phyloP scores from a whole-genome alignment of 352 stramenopile genomes.

The Phytophthora lateralis region DNA sequence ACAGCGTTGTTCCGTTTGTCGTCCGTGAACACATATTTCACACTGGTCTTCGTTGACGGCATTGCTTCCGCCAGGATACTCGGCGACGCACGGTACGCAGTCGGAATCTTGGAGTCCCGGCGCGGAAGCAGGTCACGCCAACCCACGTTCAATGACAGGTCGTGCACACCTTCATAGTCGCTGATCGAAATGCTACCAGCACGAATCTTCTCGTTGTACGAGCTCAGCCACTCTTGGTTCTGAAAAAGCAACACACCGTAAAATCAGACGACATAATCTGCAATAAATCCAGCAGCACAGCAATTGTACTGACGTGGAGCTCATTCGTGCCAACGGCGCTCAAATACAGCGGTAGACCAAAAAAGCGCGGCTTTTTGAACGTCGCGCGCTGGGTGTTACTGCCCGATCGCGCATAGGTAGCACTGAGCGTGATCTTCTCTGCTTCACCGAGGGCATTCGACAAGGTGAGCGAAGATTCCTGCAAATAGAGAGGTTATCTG shows the following conservation, averaged over 20 bases:
- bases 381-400: slow-evolving; percentile 86
- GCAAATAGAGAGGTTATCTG: not conserved
- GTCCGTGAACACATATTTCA: slow-evolving; percentile 93
- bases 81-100: slow-evolving; percentile 88
- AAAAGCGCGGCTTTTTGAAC: slow-evolving; percentile 88
- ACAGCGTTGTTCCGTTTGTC: slow-evolving; percentile 89
- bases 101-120: slow-evolving; percentile 84
- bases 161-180: slow-evolving; percentile 86
- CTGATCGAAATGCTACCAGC: slow-evolving; percentile 85
- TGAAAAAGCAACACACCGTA: slow-evolving; percentile 17
- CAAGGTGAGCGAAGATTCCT: slow-evolving; percentile 87
- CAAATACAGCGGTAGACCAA: slow-evolving; percentile 81
- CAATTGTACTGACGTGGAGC: slow-evolving; percentile 54
- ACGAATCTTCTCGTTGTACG: slow-evolving; percentile 89
- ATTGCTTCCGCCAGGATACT: slow-evolving; percentile 91
- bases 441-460: slow-evolving; percentile 84
- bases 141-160: slow-evolving; percentile 84
- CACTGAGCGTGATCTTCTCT: slow-evolving; percentile 82
- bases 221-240: slow-evolving; percentile 88
- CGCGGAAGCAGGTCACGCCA: slow-evolving; percentile 90
- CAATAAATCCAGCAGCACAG: not conserved
- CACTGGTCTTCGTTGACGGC: slow-evolving; percentile 91
- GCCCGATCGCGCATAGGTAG: slow-evolving; percentile 84
- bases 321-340: slow-evolving; percentile 80
- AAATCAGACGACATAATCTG: not conserved